A percentile compares a stretch with the other conserved stretches of the same genome.
These are phyloP conservation scores for Blastobotrys parvus DNA, from an alignment of 805 yeast species.

Conservation along the genomic window DNA sequence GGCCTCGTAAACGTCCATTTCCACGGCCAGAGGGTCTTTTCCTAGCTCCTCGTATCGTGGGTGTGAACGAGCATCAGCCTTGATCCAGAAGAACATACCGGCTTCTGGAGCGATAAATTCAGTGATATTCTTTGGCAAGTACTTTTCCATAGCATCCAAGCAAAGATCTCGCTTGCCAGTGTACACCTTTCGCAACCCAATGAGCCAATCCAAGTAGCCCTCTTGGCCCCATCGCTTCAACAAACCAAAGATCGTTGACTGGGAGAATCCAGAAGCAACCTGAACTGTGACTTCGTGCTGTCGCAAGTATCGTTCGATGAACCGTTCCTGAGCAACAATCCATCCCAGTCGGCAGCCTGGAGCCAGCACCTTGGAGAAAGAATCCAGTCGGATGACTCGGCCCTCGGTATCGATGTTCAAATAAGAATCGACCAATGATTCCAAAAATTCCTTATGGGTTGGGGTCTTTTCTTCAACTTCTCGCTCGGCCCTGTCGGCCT, in stretches of 20 bases:
- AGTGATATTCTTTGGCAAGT: conserved; percentile 38
- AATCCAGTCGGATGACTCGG: conserved; percentile 80
- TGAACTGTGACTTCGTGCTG: conserved; percentile 78
- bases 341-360: conserved; percentile 89
- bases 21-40: conserved; percentile 24
- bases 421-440: conserved; percentile 67
- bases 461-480: conserved; percentile 10
- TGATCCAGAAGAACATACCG: conserved; percentile 46
- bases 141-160: conserved; percentile 59
- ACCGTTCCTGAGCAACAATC: conserved; percentile 62
- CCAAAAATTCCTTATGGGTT: conserved; percentile 57
- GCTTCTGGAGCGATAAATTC: conserved; percentile 38
- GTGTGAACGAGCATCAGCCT: conserved; percentile 44
- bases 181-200: conserved; percentile 64
- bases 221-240: conserved; percentile 83
- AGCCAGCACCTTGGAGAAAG: conserved; percentile 84
- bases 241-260: conserved; percentile 58
- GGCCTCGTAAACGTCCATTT: conserved; percentile 26
- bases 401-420: conserved; percentile 75
- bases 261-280: conserved; percentile 73
- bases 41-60: conserved; percentile 33
- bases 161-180: conserved; percentile 83
- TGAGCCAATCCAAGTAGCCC: conserved; percentile 86
- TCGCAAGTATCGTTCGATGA: conserved; percentile 60
- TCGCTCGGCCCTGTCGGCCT: conserved; percentile 31